Conservation (phyloP, 129 eudicot species). For the Pittosporum tobira region DNA sequence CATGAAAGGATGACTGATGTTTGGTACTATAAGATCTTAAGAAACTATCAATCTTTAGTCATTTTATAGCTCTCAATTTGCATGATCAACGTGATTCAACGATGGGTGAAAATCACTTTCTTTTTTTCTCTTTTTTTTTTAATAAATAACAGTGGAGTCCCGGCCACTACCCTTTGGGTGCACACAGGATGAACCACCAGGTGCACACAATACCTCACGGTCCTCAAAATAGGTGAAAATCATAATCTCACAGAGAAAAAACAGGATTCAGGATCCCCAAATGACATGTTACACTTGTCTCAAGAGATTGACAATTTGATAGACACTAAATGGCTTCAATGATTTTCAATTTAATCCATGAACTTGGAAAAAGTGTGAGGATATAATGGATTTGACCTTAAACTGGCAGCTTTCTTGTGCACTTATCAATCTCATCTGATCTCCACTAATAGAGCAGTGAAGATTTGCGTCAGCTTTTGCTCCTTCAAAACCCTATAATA, state of each 20-base stretch:
- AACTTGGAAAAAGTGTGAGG: background rate
- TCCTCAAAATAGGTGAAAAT: constrained; percentile 3
- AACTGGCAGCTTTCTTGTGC: constrained; percentile 30
- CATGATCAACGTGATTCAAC: background rate
- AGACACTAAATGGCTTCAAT: background rate
- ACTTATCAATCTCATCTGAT: constrained; percentile 18
- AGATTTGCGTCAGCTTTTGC: constrained; percentile 22
- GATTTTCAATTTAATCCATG: background rate
- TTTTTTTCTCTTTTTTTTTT: no score
- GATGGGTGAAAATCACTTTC: constrained; percentile 1
- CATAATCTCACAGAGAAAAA: background rate
- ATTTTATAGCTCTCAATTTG: background rate
- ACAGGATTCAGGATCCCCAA: background rate
- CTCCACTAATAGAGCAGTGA: constrained; percentile 16
- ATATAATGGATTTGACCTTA: constrained; percentile 37
- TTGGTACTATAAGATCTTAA: no score
- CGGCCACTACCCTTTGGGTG: no score
- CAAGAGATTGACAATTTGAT: background rate
- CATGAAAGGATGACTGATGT: no score
- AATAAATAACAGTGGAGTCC: no score
- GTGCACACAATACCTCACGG: constrained; percentile 10
- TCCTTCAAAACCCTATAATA: constrained; percentile 35
- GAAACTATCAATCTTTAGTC: background rate
- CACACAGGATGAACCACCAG: no score
- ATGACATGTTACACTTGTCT: background rate